These are phyloP conservation scores for Rhizoctonia solani DNA, from an alignment of 1,284 basidiomycete species.

Conservation along the genomic window DNA sequence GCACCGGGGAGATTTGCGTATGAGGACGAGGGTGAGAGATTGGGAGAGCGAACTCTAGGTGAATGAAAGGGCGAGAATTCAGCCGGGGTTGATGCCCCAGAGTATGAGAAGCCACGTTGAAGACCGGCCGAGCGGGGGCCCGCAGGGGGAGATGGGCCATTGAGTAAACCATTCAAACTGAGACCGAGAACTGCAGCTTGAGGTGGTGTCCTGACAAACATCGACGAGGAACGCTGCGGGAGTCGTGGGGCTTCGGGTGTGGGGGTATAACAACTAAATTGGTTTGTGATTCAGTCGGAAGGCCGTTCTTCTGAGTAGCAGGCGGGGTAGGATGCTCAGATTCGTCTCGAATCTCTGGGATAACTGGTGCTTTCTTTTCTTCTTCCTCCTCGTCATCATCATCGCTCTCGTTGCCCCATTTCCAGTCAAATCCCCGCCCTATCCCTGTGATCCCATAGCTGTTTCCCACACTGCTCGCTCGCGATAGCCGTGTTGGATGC, in stretches of 20 bases:
- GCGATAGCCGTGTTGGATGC: conserved; percentile 2
- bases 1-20: conserved; percentile 16
- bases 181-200: conserved; percentile 38
- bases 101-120: conserved; percentile 41
- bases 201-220: conserved; percentile 21
- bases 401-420: conserved; percentile 46
- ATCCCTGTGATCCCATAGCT: conserved; percentile 77
- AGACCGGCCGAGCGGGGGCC: conserved; percentile 40
- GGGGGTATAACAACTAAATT: conserved; percentile 26
- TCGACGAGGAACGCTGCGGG: conserved; percentile 9
- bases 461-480: conserved; percentile 35
- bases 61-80: conserved; percentile 40
- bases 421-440: conserved; percentile 80
- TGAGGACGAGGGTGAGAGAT: conserved; percentile 45
- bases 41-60: conserved; percentile 25
- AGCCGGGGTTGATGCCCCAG: conserved; percentile 39
- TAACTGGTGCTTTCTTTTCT: no score
- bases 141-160: conserved; percentile 41
- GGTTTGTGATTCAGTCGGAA: conserved; percentile 34
- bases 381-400: conserved; percentile 35
- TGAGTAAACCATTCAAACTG: conserved; percentile 31
- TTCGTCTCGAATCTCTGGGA: conserved; percentile 40
- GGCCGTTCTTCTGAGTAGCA: conserved; percentile 17
- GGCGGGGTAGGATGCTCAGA: conserved; percentile 28
- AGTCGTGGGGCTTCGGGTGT: conserved; percentile 4